phyloP scores from a whole-genome alignment of 2,329 filamentous ascomycete genomes.

The Alternaria brassicae region DNA sequence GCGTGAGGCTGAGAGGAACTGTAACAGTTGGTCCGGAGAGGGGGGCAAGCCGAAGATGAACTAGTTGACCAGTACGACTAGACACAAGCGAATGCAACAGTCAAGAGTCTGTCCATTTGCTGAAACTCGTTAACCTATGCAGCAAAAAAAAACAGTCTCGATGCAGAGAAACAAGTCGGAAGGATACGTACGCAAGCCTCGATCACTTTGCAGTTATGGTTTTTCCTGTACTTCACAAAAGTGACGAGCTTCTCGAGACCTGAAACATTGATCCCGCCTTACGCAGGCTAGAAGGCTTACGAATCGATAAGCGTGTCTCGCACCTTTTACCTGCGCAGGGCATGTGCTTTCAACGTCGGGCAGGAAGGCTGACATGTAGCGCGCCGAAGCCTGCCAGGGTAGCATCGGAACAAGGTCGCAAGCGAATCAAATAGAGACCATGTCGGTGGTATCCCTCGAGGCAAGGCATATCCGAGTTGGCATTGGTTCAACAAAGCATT shows the following conservation, averaged over 20 bases:
- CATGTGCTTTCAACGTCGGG: constrained; percentile 14
- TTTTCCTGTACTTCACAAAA: constrained; percentile 13
- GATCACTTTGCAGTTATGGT: not conserved
- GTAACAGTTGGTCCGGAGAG: not conserved
- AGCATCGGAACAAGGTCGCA: constrained; percentile 9
- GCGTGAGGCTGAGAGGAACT: constrained; percentile 5
- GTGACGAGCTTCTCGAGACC: constrained; percentile 11
- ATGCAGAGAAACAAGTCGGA: constrained; percentile 8
- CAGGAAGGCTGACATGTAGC: constrained; percentile 26
- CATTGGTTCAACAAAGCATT: not conserved
- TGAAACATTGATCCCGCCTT: constrained; percentile 38
- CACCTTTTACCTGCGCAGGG: constrained; percentile 11
- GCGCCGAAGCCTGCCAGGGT: constrained; percentile 20
- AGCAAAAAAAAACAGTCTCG: not conserved
- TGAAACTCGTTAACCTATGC: not conserved
- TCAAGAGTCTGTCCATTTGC: not conserved
- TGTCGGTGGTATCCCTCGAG: not conserved
- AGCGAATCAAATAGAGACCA: not conserved
- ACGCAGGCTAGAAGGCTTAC: constrained; percentile 39
- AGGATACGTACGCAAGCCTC: not conserved
- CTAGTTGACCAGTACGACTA: not conserved
- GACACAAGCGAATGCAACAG: not conserved
- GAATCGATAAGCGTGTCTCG: constrained; percentile 39
- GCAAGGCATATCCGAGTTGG: not conserved
- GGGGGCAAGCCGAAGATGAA: not conserved